Evolutionary conservation across 768 basidiomycete genomes (phyloP), one percentile per base, ranked within the genome.

Genomic region (Hygrophoropsis aurantiaca): DNA sequence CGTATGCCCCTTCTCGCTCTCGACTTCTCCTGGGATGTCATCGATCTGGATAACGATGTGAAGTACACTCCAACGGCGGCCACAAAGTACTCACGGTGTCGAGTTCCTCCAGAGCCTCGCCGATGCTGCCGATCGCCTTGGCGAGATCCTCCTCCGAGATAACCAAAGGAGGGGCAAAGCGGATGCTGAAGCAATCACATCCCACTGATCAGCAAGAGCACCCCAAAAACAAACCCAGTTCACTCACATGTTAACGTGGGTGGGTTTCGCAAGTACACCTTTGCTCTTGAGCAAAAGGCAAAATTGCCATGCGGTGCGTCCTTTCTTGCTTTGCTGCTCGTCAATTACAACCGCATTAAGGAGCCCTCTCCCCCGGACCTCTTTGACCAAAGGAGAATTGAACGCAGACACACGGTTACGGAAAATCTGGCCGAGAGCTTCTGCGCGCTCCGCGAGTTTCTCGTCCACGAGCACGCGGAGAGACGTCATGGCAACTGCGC

Each of bases 311-410:
- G 94, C 97, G 1, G 89, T 85, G 42, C 92, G 73, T 13, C 89
- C 86, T 67, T 81, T 87, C 39, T 52, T 66, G 57, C 87, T 91
- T 72, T 80, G 80, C 50, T 69, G 66, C 73, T 97, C 92, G 60
- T 97, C 85, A 46, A 98, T 91, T 19, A 97, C 89, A 21, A 99
- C 77, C 7, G 95, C 95, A 62, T 97, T 98, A 55, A 99, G 71
- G 47, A 99, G 68, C 0, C 95, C 95, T 50, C 81, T 76, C 4
- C 94, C 95, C 19, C 95, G 82, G 13, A 98, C 91, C 35, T 78
- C 74, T 56, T 80, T 75, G 47, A 97, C 78, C 44, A 92, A 75
- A 0, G 91, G 87, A 10, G 79, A 82, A 23, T 80, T 75, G 55
- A 92, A 67, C 23, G 72, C 81, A 37, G 65, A 65, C 42, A 94